These are phyloP conservation scores for Fusarium sp. DNA, from an alignment of 2,329 filamentous ascomycete species.

Conservation along the genomic window DNA sequence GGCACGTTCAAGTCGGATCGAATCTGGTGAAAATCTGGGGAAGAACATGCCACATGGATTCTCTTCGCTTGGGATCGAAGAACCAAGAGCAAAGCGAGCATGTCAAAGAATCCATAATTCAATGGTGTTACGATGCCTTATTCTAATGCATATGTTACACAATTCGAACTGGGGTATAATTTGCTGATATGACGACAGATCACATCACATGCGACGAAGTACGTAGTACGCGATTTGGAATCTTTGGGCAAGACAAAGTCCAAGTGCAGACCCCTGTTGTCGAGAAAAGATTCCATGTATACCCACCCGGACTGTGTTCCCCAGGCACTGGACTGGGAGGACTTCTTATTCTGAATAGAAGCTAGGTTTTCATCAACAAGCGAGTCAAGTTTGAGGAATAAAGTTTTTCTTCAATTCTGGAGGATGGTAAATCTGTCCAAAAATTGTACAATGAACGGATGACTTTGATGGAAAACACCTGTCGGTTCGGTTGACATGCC, in stretches of 20 bases:
- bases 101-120: neutral
- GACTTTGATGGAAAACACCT: neutral
- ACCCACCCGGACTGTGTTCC: neutral
- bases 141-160: neutral
- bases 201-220: conserved; percentile 27
- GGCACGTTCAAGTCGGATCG: conserved; percentile 16
- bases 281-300: conserved; percentile 30
- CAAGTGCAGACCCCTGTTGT: conserved; percentile 18
- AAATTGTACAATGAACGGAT: too few relatives aligned
- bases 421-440: neutral
- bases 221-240: conserved; percentile 33
- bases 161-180: neutral
- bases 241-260: conserved; percentile 17
- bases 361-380: neutral
- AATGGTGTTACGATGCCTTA: neutral
- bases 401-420: neutral
- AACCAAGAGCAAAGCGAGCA: neutral
- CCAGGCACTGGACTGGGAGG: too few relatives aligned
- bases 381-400: neutral
- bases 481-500: conserved; percentile 15
- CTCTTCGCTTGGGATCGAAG: neutral
- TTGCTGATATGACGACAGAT: conserved; percentile 37
- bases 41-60: neutral
- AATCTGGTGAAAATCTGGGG: conserved; percentile 6
- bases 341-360: too few relatives aligned